Evolutionary conservation across 768 basidiomycete genomes (phyloP).

Genomic region (Suillus fuscotomentosus): DNA sequence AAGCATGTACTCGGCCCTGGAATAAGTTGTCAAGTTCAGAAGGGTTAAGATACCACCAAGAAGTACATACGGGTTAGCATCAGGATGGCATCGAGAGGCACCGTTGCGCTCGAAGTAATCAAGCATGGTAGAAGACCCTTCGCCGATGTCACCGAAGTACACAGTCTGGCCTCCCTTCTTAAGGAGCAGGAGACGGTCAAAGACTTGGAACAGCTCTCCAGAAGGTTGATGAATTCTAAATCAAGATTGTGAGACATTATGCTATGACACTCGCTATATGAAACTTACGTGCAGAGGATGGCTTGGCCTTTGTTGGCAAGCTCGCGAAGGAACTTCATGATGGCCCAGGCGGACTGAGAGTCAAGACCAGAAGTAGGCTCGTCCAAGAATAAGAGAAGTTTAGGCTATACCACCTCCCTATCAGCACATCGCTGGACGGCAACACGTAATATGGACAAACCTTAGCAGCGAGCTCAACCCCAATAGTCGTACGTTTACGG

Average conservation of each 20-base stretch:
- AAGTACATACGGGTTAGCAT: constrained; percentile 67
- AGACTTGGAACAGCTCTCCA: constrained; percentile 82
- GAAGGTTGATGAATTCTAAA: constrained; percentile 77
- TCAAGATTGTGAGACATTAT: not conserved
- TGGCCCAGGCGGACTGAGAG: constrained; percentile 73
- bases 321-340: constrained; percentile 79
- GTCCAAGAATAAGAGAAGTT: constrained; percentile 28
- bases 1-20: constrained; percentile 64
- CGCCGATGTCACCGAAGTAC: constrained; percentile 90
- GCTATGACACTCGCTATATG: not conserved
- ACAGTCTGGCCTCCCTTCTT: constrained; percentile 86
- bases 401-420: constrained; percentile 26
- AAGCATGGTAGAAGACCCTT: constrained; percentile 63
- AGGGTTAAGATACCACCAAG: not conserved
- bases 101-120: constrained; percentile 78
- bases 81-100: constrained; percentile 62
- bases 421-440: constrained; percentile 46
- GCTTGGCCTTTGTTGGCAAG: constrained; percentile 85
- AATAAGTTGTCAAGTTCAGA: not conserved
- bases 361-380: constrained; percentile 59
- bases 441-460: constrained; percentile 42
- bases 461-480: constrained; percentile 88
- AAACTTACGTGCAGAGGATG: constrained; percentile 67
- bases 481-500: constrained; percentile 86
- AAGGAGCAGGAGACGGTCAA: constrained; percentile 68